phyloP scores from a whole-genome alignment of 345 rosid species.

The Aurinia saxatilis region DNA sequence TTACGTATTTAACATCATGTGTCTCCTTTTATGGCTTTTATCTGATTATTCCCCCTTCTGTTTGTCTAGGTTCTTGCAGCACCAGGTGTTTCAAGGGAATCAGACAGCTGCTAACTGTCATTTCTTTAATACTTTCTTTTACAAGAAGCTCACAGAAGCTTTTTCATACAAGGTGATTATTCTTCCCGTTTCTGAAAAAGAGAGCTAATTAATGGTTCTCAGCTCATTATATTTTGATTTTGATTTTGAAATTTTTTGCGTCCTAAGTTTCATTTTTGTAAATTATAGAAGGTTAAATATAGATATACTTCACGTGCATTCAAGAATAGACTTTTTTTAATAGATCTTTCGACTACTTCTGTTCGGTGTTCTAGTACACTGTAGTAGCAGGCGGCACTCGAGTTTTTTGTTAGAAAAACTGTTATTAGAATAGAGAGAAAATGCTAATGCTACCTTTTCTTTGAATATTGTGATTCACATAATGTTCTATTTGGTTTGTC shows the following conservation, averaged over 20 bases:
- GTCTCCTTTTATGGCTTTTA: neutral
- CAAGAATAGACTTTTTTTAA: too few relatives aligned
- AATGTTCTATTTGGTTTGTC: neutral
- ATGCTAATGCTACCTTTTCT: neutral
- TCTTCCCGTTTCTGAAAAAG: neutral
- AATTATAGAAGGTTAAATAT: neutral
- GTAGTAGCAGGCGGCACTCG: too few relatives aligned
- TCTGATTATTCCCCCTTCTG: neutral
- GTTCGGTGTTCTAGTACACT: too few relatives aligned
- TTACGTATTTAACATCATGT: neutral
- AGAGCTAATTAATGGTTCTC: slow-evolving; percentile 2
- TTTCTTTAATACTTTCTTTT: slow-evolving; percentile 80
- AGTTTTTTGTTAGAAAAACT: too few relatives aligned
- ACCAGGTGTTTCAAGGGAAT: slow-evolving; percentile 43
- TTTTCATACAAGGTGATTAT: slow-evolving; percentile 57
- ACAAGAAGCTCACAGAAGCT: slow-evolving; percentile 82
- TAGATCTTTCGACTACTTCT: too few relatives aligned
- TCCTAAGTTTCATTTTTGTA: neutral
- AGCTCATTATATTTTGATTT: neutral
- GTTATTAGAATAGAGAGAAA: neutral
- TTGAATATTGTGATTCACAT: neutral
- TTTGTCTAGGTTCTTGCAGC: slow-evolving; percentile 56
- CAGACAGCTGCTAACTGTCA: slow-evolving; percentile 48
- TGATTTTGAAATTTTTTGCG: neutral
- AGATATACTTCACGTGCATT: neutral